Percentiles rank a stretch among this genome's conserved stretches.
Evolutionary conservation across 139 green algal species (phyloP).

Genomic region (Haematococcus sp.): DNA sequence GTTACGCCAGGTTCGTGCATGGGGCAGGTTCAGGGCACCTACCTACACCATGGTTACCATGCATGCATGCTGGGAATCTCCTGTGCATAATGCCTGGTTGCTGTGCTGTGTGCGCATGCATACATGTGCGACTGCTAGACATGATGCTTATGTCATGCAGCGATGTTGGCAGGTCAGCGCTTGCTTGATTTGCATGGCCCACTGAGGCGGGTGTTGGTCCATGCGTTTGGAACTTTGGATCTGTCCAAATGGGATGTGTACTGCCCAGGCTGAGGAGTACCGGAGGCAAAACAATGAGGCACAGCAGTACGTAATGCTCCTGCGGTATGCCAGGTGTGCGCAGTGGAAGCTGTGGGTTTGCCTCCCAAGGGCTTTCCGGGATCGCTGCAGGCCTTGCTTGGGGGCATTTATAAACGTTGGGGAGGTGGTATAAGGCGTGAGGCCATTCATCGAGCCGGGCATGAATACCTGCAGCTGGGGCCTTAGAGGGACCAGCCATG

Average conservation of each 20-base stretch:
- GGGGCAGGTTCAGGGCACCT: neutral
- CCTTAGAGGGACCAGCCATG: too few relatives aligned
- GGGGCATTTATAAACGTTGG: too few relatives aligned
- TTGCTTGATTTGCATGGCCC: too few relatives aligned
- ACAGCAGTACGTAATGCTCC: conserved; percentile 81
- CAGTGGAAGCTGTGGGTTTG: too few relatives aligned
- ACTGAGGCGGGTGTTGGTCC: neutral
- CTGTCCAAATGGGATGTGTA: too few relatives aligned
- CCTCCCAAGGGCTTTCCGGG: too few relatives aligned
- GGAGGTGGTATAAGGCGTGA: too few relatives aligned
- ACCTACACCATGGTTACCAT: neutral
- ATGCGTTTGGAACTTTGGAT: neutral
- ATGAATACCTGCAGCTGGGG: neutral
- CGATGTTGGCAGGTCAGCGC: too few relatives aligned
- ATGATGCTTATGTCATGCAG: too few relatives aligned
- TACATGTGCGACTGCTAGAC: neutral
- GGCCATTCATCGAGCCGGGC: neutral
- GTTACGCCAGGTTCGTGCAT: conserved; percentile 51
- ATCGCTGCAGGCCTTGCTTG: too few relatives aligned
- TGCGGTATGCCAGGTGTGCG: conserved; percentile 63
- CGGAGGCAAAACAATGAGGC: conserved; percentile 49
- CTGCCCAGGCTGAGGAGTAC: conserved; percentile 63
- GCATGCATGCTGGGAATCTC: neutral
- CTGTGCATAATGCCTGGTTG: too few relatives aligned
- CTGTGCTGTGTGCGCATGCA: too few relatives aligned